These are phyloP conservation scores for Diaporthe eres DNA, from an alignment of 2,329 filamentous ascomycete species.

Conservation along the genomic window DNA sequence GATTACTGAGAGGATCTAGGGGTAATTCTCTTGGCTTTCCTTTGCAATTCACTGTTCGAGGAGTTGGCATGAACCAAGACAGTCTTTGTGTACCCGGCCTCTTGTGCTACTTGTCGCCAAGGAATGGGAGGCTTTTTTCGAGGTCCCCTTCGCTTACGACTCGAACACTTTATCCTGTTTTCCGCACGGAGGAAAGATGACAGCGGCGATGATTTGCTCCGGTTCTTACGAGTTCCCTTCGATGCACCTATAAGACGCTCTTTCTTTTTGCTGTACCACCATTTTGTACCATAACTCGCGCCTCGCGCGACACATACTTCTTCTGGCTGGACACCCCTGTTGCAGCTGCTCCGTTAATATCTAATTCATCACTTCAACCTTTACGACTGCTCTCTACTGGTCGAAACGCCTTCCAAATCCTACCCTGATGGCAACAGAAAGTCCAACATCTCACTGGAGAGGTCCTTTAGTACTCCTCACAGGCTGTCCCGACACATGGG, in stretches of 20 bases:
- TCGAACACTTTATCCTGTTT: not conserved
- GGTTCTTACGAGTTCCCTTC: too few species aligned
- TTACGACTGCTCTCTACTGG: not conserved
- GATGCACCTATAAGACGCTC: not conserved
- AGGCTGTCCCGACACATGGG: not conserved
- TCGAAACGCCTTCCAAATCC: too few species aligned
- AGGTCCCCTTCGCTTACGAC: accelerated
- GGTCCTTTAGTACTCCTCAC: not conserved
- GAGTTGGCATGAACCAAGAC: not conserved
- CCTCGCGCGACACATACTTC: not conserved
- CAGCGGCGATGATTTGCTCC: not conserved
- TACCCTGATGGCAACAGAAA: not conserved
- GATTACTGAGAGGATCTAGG: not conserved
- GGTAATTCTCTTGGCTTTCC: too few species aligned
- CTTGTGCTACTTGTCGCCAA: not conserved
- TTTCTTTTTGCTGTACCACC: not conserved
- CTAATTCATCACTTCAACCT: not conserved
- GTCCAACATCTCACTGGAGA: not conserved
- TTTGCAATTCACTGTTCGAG: not conserved
- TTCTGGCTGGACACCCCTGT: not conserved
- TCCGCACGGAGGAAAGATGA: not conserved
- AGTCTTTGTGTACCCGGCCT: not conserved
- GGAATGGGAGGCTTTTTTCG: not conserved
- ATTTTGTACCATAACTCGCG: not conserved
- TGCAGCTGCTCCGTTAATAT: not conserved